Evolutionary conservation across 345 rosid species (phyloP), one percentile per base, ranked within the genome.

Genomic region (Syzygium aromaticum): DNA sequence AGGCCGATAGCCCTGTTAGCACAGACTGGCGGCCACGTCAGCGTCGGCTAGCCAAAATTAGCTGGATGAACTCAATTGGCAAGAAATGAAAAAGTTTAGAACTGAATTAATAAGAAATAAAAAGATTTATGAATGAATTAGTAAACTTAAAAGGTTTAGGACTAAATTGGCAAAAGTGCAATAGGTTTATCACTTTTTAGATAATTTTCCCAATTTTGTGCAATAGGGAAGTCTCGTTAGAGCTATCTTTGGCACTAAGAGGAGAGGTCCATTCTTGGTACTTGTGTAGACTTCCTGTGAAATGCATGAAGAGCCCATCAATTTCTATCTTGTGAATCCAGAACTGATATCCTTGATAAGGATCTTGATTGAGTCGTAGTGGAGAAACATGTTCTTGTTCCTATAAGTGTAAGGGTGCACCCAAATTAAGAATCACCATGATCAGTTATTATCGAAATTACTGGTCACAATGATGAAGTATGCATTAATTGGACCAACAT

Each of bases 401-500:
- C 99, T 93, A 87, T 90, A 98, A 19, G 98, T 96, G 93, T 98
- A 96, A 5, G 99, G 95, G 86, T 98, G 99, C 87, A 96, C 99
- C 99, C 95, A 91, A 52, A 84, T 85, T 61, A 6, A 61, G 84
- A 28, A 57, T 61, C 15, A 27, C 52, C 86, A 64, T 54, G n/a
- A 51, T 84, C 25, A 46, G 59, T 86, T 23, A 23, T 84, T n/a
- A n/a, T n/a, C 51, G 30, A 57, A 40, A 56, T 86, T 78, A 21
- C 14, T 8, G 4, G 40, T 61, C 23, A 49, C 77, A 61, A 27
- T 12, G 22, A 85, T 52, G 57, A 38, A 54, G 59, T 16, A 84
- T n/a, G 59, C 33, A 84, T n/a, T 23, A 28, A 53, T 17, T 2
- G 14, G 85, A 51, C 10, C 33, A n/a, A 51, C 9, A 27, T 51